Percentiles rank a stretch among this genome's conserved stretches.
Evolutionary conservation across 768 basidiomycete genomes (phyloP).

Genomic region (Suillus decipiens): DNA sequence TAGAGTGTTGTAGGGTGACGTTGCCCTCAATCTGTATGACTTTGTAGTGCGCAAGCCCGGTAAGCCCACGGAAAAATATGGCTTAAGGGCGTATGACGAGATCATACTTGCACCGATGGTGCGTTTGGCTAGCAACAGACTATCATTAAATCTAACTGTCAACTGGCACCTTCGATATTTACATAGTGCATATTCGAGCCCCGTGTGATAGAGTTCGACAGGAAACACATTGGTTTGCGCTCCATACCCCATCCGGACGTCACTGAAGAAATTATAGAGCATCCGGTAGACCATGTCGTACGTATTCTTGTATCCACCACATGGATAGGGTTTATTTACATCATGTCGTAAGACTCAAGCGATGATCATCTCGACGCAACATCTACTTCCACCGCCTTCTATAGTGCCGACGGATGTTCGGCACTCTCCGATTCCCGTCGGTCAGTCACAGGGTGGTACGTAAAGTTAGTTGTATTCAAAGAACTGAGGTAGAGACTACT

Average conservation of each 20-base stretch:
- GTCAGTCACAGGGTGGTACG: slow-evolving; percentile 31
- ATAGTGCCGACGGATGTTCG: slow-evolving; percentile 28
- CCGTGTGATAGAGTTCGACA: slow-evolving; percentile 86
- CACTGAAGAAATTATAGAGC: slow-evolving; percentile 74
- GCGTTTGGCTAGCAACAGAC: slow-evolving; percentile 22
- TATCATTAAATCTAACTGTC: slow-evolving; percentile 6
- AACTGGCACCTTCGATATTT: background rate
- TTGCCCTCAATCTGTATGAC: slow-evolving; percentile 88
- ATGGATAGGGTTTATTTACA: slow-evolving; percentile 8
- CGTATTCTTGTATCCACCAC: slow-evolving; percentile 19
- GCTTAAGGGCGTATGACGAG: slow-evolving; percentile 91
- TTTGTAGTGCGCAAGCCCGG: slow-evolving; percentile 82
- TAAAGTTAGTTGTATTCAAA: background rate
- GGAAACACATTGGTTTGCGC: slow-evolving; percentile 57
- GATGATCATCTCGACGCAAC: slow-evolving; percentile 89
- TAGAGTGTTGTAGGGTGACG: slow-evolving; percentile 62
- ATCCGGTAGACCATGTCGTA: slow-evolving; percentile 55
- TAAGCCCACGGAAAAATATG: slow-evolving; percentile 82
- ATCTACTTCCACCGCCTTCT: slow-evolving; percentile 52
- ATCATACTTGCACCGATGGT: slow-evolving; percentile 95
- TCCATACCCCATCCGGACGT: slow-evolving; percentile 57
- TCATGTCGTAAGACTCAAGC: slow-evolving; percentile 68
- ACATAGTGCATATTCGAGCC: slow-evolving; percentile 89
- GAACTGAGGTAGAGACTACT: slow-evolving; percentile 23
- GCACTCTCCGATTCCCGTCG: slow-evolving; percentile 22